A percentile compares a stretch with the other conserved stretches of the same genome.
Evolutionary conservation across 75 land plant species (phyloP).

Genomic region (Pinus tabuliformis): DNA sequence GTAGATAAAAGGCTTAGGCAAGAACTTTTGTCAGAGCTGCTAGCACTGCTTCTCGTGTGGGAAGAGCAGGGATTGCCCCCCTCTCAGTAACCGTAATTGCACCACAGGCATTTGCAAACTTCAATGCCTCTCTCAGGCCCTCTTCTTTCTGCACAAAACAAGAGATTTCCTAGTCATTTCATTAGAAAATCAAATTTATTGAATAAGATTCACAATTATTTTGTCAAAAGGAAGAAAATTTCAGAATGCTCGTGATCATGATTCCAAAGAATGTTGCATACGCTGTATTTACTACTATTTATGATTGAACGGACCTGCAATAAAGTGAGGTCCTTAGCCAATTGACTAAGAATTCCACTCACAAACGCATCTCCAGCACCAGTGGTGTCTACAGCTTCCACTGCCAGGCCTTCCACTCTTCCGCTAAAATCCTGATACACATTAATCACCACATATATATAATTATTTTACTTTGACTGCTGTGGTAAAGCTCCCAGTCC

Average conservation of each 20-base stretch:
- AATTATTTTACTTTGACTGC: no score
- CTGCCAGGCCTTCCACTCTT: slow-evolving; percentile 12
- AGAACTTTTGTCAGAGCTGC: background rate
- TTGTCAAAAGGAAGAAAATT: no score
- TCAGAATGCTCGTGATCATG: no score
- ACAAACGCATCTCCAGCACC: slow-evolving; percentile 59
- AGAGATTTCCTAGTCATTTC: background rate
- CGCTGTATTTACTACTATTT: no score
- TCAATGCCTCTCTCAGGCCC: slow-evolving; percentile 43
- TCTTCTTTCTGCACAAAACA: slow-evolving; percentile 37
- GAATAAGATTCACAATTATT: no score
- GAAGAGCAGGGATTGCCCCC: slow-evolving; percentile 68
- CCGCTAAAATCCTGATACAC: slow-evolving; percentile 18
- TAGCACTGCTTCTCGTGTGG: slow-evolving; percentile 39
- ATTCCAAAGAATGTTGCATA: no score
- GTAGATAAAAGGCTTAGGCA: no score
- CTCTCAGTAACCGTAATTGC: slow-evolving; percentile 66
- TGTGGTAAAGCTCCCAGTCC: no score
- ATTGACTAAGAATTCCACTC: slow-evolving; percentile 24
- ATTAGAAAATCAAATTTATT: no score
- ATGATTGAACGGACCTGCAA: slow-evolving; percentile 9
- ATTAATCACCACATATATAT: background rate
- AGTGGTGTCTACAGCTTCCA: slow-evolving; percentile 41
- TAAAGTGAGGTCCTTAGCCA: slow-evolving; percentile 6
- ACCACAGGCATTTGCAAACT: slow-evolving; percentile 71